These are phyloP conservation scores for Vitis hybrid DNA, from an alignment of 177 flowering plant species.

Conservation along the genomic window DNA sequence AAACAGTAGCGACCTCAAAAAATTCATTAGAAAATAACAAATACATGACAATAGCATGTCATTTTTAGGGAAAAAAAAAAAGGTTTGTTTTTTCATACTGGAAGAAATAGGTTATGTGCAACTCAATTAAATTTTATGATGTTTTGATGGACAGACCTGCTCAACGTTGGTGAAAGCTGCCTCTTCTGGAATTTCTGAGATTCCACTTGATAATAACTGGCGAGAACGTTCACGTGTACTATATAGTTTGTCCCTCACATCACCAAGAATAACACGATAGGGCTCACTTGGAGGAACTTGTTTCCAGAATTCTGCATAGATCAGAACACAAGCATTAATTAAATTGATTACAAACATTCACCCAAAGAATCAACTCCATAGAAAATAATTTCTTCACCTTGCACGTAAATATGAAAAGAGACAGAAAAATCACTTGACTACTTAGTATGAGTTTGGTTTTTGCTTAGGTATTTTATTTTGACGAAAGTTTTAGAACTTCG, in stretches of 20 bases:
- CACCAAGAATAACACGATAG: slow-evolving; percentile 59
- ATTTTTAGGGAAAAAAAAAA: too few species aligned
- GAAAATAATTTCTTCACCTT: too few species aligned
- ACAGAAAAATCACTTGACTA: neutral
- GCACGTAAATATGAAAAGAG: neutral
- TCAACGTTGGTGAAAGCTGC: slow-evolving; percentile 45
- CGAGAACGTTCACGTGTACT: slow-evolving; percentile 61
- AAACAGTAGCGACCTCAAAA: fast-evolving
- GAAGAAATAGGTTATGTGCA: neutral
- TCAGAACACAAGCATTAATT: neutral
- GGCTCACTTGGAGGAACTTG: slow-evolving; percentile 56
- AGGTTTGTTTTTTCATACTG: neutral
- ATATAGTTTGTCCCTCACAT: slow-evolving; percentile 56
- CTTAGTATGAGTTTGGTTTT: too few species aligned
- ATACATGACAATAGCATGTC: too few species aligned
- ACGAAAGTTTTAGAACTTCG: too few species aligned
- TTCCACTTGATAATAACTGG: slow-evolving; percentile 38
- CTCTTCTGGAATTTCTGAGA: slow-evolving; percentile 51
- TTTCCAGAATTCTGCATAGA: slow-evolving; percentile 59
- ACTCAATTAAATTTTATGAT: neutral
- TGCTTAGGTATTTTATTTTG: too few species aligned
- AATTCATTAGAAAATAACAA: too few species aligned
- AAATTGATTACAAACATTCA: too few species aligned
- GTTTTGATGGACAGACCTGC: slow-evolving; percentile 30
- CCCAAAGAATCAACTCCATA: too few species aligned